These are phyloP conservation scores for Spiraea crenata DNA, from an alignment of 331 rosid genomes.

Conservation along the genomic window DNA sequence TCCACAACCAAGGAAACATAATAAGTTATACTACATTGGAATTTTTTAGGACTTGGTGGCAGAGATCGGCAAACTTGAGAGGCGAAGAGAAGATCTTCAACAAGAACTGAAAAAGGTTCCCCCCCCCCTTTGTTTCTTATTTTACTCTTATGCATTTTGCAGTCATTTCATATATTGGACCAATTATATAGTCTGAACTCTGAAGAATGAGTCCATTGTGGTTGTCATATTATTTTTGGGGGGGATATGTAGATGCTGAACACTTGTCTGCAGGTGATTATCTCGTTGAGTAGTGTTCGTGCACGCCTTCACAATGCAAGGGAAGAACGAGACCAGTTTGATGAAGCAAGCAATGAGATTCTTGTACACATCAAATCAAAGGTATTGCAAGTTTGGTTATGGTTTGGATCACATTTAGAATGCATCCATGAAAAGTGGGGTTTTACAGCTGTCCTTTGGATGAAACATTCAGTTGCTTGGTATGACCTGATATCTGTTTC, in stretches of 20 bases:
- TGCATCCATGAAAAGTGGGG: background rate
- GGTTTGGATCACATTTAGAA: conserved; percentile 8
- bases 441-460: conserved; percentile 3
- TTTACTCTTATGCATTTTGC: background rate
- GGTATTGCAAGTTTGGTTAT: conserved; percentile 41
- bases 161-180: background rate
- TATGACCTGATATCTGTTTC: conserved; percentile 12
- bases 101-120: conserved; percentile 72
- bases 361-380: conserved; percentile 61
- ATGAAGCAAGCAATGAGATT: conserved; percentile 77
- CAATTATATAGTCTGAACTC: conserved; percentile 8
- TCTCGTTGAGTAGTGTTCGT: conserved; percentile 47
- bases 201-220: conserved; percentile 16
- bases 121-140: conserved; percentile 6
- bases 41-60: conserved; percentile 63
- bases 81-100: conserved; percentile 72
- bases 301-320: conserved; percentile 68
- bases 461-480: background rate
- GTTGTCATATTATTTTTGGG: conserved; percentile 13
- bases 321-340: conserved; percentile 92
- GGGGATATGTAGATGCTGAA: conserved; percentile 3
- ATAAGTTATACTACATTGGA: conserved; percentile 12
- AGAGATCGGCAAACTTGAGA: conserved; percentile 74
- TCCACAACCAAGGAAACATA: background rate
- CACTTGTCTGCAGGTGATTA: conserved; percentile 51